A percentile compares a stretch with the other conserved stretches of the same genome.
Conservation (phyloP, 495 filamentous ascomycete genomes). For the Aspergillus affinis region DNA sequence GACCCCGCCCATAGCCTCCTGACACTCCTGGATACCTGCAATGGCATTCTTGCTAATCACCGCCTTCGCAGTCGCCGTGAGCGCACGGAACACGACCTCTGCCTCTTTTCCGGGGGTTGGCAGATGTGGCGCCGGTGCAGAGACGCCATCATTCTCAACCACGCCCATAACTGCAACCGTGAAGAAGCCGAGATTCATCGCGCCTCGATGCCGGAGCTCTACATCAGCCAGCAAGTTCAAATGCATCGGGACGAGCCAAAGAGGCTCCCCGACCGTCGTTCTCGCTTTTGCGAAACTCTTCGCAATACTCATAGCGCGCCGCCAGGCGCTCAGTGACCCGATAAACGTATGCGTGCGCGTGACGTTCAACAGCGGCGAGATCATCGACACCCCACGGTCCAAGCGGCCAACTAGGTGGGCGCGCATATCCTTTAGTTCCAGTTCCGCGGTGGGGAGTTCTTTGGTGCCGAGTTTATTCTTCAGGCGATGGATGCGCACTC, state of each 20-base stretch:
- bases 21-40: conserved; percentile 58
- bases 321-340: conserved; percentile 55
- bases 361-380: conserved; percentile 66
- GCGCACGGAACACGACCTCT: conserved; percentile 55
- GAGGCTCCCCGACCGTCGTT: conserved; percentile 48
- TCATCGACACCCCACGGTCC: conserved; percentile 64
- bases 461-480: conserved; percentile 73
- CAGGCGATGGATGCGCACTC: conserved; percentile 64
- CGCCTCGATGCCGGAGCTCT: conserved; percentile 53
- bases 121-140: conserved; percentile 23
- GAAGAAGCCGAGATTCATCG: conserved; percentile 62
- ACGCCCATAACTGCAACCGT: conserved; percentile 57
- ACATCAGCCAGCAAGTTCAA: conserved; percentile 58
- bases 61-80: conserved; percentile 68
- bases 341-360: conserved; percentile 65
- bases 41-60: conserved; percentile 56
- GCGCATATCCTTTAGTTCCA: conserved; percentile 59
- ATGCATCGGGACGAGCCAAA: conserved; percentile 59
- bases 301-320: conserved; percentile 60
- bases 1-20: conserved; percentile 73
- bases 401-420: conserved; percentile 63
- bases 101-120: conserved; percentile 28
- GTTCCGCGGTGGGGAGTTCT: conserved; percentile 67
- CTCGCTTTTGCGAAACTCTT: conserved; percentile 58
- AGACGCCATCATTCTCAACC: conserved; percentile 37